Conservation (phyloP, 1,284 basidiomycete species). For the Coriolopsis trogii region DNA sequence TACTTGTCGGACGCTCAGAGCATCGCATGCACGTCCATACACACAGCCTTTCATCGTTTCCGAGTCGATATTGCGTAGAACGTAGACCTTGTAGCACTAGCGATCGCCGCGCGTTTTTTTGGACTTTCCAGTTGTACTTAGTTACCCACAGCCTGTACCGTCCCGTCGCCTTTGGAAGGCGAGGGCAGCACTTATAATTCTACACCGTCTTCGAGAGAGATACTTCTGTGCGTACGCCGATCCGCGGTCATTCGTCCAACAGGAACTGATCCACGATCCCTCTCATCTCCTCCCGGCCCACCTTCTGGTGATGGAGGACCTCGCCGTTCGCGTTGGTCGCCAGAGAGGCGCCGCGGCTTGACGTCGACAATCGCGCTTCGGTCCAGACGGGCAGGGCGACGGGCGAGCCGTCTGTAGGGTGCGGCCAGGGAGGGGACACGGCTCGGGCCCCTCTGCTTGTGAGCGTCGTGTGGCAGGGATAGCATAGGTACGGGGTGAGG, state of each 20-base stretch:
- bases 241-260: neutral
- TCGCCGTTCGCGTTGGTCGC: neutral
- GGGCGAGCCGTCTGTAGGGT: neutral
- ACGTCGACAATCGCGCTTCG: conserved; percentile 5
- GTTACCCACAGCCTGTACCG: neutral
- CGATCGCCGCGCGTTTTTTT: neutral
- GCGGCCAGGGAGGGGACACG: conserved; percentile 17
- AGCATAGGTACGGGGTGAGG: conserved; percentile 25
- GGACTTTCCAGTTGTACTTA: conserved; percentile 18
- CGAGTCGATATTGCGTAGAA: conserved; percentile 5
- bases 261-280: conserved; percentile 19
- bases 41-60: neutral
- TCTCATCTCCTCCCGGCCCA: conserved; percentile 24
- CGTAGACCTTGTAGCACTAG: conserved; percentile 20
- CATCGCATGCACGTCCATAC: neutral
- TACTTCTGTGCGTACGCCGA: neutral
- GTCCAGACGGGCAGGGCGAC: conserved; percentile 22
- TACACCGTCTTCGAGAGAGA: no score
- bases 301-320: conserved; percentile 8
- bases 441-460: conserved; percentile 26
- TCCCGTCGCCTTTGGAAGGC: neutral
- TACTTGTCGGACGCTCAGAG: conserved; percentile 2
- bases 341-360: neutral
- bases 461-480: conserved; percentile 27
- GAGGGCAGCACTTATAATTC: neutral